phyloP scores from a whole-genome alignment of 2,329 filamentous ascomycete genomes.

The Colletotrichum orchidophilum region DNA sequence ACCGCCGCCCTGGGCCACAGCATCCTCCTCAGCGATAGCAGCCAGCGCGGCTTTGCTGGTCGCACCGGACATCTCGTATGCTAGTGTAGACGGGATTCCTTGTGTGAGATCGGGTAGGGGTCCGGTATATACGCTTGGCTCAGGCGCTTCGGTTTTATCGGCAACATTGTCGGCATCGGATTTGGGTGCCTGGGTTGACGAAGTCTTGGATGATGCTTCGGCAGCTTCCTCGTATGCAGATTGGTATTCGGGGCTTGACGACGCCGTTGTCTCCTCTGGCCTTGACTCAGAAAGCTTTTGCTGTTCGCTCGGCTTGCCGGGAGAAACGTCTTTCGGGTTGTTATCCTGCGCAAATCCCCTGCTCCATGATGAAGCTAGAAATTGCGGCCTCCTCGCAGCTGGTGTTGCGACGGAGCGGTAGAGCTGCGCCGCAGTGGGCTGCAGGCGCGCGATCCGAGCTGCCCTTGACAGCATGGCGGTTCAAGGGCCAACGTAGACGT shows the following conservation, averaged over 20 bases:
- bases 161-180: conserved; percentile 16
- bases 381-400: conserved; percentile 23
- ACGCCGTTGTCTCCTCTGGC: not conserved
- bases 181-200: conserved; percentile 15
- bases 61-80: conserved; percentile 70
- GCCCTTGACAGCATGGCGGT: conserved; percentile 37
- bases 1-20: conserved; percentile 57
- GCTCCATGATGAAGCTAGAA: conserved; percentile 27
- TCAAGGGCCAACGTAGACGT: conserved; percentile 15
- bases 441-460: conserved; percentile 35
- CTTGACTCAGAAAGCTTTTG: conserved; percentile 19
- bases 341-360: conserved; percentile 32
- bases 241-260: conserved; percentile 11
- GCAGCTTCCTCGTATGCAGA: conserved; percentile 11
- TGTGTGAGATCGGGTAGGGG: conserved; percentile 92
- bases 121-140: conserved; percentile 46
- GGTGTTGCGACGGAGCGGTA: conserved; percentile 33
- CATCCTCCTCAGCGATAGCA: conserved; percentile 38
- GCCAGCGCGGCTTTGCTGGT: conserved; percentile 38
- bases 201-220: conserved; percentile 17
- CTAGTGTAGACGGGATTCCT: conserved; percentile 91
- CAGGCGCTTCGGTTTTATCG: conserved; percentile 27
- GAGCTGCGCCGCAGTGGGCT: conserved; percentile 32
- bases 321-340: conserved; percentile 12
- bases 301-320: conserved; percentile 13